These are phyloP conservation scores for Colletotrichum musicola DNA, from an alignment of 2,329 filamentous ascomycete species.

Conservation along the genomic window DNA sequence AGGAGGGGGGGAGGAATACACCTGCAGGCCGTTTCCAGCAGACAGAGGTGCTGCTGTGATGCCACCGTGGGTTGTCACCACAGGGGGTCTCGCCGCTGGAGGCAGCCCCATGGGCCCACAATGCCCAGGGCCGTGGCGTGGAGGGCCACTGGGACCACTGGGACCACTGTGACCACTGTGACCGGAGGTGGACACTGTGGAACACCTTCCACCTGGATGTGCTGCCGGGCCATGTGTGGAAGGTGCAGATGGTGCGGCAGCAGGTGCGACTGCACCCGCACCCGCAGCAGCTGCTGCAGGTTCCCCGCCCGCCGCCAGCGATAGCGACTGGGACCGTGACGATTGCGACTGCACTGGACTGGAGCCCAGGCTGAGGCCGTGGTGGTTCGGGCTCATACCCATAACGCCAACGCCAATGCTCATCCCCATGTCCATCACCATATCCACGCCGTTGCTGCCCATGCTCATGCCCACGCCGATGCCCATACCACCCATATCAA, in stretches of 20 bases:
- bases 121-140: too few species aligned
- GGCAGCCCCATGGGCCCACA: too few species aligned
- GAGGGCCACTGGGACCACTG: too few species aligned
- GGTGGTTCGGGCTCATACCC: neutral
- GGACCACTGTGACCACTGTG: too few species aligned
- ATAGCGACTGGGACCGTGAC: conserved; percentile 34
- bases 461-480: neutral
- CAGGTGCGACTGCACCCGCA: neutral
- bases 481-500: neutral
- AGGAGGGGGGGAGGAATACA: neutral
- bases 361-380: too few species aligned
- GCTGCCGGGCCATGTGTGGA: too few species aligned
- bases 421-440: neutral
- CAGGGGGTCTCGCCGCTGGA: neutral
- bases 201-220: too few species aligned
- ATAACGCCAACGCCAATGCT: neutral
- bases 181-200: too few species aligned
- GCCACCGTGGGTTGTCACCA: neutral
- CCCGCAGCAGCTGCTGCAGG: conserved; percentile 5
- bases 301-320: conserved; percentile 26
- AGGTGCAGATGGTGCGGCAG: conserved; percentile 31
- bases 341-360: neutral
- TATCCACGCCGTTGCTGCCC: neutral
- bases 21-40: conserved; percentile 3
- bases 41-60: conserved; percentile 7